These are phyloP conservation scores for Dactylonectria estremocensis DNA, from an alignment of 2,329 filamentous ascomycete genomes.

Conservation along the genomic window DNA sequence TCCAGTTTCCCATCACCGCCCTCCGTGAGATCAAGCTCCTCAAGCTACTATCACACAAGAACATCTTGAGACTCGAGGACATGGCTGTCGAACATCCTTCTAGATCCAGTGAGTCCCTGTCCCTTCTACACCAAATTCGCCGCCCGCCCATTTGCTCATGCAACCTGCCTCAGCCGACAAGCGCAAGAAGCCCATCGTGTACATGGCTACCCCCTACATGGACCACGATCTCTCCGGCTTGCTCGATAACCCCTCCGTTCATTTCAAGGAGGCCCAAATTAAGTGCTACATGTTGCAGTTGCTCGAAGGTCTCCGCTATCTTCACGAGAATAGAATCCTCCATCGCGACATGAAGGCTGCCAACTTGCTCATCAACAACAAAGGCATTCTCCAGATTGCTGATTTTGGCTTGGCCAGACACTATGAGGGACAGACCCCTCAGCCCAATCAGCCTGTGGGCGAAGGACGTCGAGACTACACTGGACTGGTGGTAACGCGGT, in stretches of 20 bases:
- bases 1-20: conserved; percentile 94
- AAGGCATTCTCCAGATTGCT: conserved; percentile 93
- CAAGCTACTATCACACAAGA: conserved; percentile 93
- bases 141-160: conserved; percentile 26
- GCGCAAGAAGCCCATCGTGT: conserved; percentile 88
- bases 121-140: background rate
- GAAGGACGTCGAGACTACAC: conserved; percentile 93
- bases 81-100: conserved; percentile 91
- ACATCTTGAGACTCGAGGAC: conserved; percentile 89
- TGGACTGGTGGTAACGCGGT: conserved; percentile 94
- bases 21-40: conserved; percentile 97
- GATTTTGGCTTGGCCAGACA: conserved; percentile 96
- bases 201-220: conserved; percentile 99
- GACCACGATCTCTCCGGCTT: conserved; percentile 98
- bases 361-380: conserved; percentile 96
- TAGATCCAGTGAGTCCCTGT: conserved; percentile 66
- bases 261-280: conserved; percentile 90
- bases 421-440: conserved; percentile 88
- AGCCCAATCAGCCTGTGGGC: conserved; percentile 83
- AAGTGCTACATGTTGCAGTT: conserved; percentile 98
- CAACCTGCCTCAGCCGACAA: conserved; percentile 73
- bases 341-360: conserved; percentile 99
- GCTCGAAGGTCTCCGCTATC: conserved; percentile 88
- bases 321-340: conserved; percentile 91
- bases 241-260: conserved; percentile 92